phyloP scores from a whole-genome alignment of 2,329 filamentous ascomycete genomes.

The Penicillium janthinellum region DNA sequence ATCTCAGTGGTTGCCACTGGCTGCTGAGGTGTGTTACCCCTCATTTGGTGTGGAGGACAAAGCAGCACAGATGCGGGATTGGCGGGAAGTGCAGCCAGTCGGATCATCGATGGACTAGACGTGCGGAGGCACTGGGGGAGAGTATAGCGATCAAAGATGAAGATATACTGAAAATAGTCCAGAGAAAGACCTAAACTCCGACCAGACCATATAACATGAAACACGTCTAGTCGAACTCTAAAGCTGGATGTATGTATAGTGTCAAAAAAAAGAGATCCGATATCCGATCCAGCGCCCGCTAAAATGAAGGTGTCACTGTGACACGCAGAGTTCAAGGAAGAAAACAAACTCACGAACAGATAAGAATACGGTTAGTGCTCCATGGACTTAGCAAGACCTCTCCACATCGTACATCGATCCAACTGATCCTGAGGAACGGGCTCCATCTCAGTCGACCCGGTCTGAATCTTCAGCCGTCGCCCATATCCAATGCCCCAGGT shows the following conservation, averaged over 20 bases:
- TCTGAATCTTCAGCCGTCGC: constrained; percentile 22
- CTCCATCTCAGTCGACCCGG: constrained; percentile 26
- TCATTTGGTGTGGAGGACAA: constrained; percentile 10
- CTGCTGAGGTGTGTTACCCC: background rate
- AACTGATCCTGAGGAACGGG: constrained; percentile 13
- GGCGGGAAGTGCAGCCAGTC: background rate
- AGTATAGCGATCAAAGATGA: background rate
- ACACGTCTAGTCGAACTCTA: too few species aligned
- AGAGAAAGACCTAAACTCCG: background rate
- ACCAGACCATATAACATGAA: too few species aligned
- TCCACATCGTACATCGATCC: constrained; percentile 24
- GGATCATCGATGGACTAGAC: too few species aligned
- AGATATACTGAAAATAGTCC: background rate
- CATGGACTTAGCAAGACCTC: constrained; percentile 13
- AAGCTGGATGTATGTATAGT: too few species aligned
- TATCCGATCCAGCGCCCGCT: background rate
- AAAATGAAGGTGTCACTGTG: background rate
- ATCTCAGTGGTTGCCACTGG: constrained; percentile 5
- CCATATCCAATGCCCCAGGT: constrained; percentile 19
- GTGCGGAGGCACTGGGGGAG: background rate
- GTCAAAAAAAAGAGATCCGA: background rate
- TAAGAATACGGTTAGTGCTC: constrained; percentile 14
- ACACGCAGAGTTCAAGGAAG: background rate
- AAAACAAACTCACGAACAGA: background rate
- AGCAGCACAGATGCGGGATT: background rate